Percentiles rank a stretch among this genome's conserved stretches.
These are phyloP conservation scores for Podospora sp. DNA, from an alignment of 495 filamentous ascomycete species.

Conservation along the genomic window DNA sequence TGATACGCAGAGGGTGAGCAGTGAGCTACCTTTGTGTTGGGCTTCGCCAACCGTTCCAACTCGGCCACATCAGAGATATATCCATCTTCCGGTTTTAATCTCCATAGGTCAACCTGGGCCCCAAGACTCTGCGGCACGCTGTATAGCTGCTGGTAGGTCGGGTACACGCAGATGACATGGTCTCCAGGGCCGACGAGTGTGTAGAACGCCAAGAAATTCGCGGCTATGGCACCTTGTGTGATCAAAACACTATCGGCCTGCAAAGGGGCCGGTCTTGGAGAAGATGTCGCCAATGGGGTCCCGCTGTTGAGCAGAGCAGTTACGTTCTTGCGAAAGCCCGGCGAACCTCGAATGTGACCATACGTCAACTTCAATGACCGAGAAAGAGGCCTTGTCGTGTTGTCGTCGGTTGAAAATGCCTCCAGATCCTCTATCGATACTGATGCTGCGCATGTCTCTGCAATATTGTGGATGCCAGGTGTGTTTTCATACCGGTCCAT, in stretches of 20 bases:
- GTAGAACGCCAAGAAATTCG: constrained; percentile 80
- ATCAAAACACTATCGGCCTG: constrained; percentile 68
- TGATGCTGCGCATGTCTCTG: constrained; percentile 84
- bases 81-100: constrained; percentile 62
- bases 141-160: constrained; percentile 90
- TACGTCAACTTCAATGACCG: constrained; percentile 49
- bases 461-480: constrained; percentile 74
- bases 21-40: constrained; percentile 67
- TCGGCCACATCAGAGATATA: constrained; percentile 71
- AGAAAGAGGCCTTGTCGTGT: constrained; percentile 51
- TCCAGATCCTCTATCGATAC: constrained; percentile 75
- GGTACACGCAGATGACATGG: constrained; percentile 87
- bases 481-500: constrained; percentile 83
- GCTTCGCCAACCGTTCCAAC: constrained; percentile 65
- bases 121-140: constrained; percentile 74
- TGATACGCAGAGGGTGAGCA: background rate
- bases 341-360: constrained; percentile 39
- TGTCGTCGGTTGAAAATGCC: constrained; percentile 57
- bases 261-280: constrained; percentile 19
- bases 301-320: constrained; percentile 30
- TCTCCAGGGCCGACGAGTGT: constrained; percentile 75
- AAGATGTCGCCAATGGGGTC: constrained; percentile 2
- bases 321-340: constrained; percentile 30
- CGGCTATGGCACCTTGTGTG: constrained; percentile 79
- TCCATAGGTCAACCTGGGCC: constrained; percentile 81